Conservation (phyloP, 1,284 basidiomycete species). For the Waitea zeae region DNA sequence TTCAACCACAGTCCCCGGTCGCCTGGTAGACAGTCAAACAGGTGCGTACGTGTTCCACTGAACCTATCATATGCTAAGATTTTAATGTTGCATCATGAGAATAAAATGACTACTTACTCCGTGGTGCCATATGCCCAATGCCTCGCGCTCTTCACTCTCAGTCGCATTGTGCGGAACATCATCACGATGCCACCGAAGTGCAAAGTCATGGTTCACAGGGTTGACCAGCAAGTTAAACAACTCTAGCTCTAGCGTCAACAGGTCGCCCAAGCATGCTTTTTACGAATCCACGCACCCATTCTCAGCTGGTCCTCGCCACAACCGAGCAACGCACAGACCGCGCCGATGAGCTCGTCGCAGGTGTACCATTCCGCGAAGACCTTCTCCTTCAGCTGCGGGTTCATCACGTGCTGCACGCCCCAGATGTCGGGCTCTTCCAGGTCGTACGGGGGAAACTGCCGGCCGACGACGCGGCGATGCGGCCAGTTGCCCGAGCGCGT, state of each 20-base stretch:
- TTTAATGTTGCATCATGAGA: not conserved
- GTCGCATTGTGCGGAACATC: conserved; percentile 50
- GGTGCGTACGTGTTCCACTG: conserved; percentile 66
- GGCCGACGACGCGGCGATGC: no score
- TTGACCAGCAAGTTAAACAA: conserved; percentile 71
- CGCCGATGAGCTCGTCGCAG: conserved; percentile 30
- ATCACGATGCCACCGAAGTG: conserved; percentile 72
- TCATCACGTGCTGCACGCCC: conserved; percentile 73
- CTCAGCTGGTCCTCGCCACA: conserved; percentile 45
- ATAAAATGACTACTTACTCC: conserved; percentile 32
- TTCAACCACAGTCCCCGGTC: no score
- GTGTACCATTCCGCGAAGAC: conserved; percentile 56
- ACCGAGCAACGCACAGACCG: conserved; percentile 31
- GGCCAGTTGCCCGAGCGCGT: conserved; percentile 53
- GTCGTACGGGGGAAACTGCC: conserved; percentile 68
- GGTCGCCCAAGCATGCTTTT: not conserved
- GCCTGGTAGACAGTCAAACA: not conserved
- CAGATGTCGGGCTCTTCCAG: conserved; percentile 47
- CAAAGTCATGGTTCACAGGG: conserved; percentile 49
- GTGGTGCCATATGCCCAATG: conserved; percentile 44
- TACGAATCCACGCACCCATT: conserved; percentile 37
- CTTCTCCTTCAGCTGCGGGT: conserved; percentile 45
- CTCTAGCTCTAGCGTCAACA: conserved; percentile 23
- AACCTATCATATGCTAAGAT: conserved; percentile 24
- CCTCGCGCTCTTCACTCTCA: conserved; percentile 42